Evolutionary conservation across 805 yeast genomes (phyloP).

Genomic region (Cyberlindnera sargentensis): DNA sequence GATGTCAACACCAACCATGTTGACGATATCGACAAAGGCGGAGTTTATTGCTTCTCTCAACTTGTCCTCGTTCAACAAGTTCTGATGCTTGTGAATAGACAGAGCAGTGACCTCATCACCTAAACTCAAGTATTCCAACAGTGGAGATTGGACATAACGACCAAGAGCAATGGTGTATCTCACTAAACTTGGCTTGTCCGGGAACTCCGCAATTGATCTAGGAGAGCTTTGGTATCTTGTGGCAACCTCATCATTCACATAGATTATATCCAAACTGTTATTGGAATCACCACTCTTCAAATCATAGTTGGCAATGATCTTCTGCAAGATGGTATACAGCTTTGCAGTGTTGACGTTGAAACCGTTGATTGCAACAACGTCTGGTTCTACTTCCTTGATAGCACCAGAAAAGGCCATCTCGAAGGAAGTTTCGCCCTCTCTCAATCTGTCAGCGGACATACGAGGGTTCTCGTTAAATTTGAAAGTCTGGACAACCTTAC

Average conservation of each 20-base stretch:
- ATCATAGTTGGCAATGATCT: slow-evolving; percentile 41
- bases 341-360: slow-evolving; percentile 66
- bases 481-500: slow-evolving; percentile 66
- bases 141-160: slow-evolving; percentile 88
- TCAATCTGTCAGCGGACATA: slow-evolving; percentile 35
- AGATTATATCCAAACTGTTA: slow-evolving; percentile 49
- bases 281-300: slow-evolving; percentile 42
- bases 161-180: slow-evolving; percentile 87
- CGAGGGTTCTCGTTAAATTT: slow-evolving; percentile 72
- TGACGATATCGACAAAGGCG: slow-evolving; percentile 82
- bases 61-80: slow-evolving; percentile 55
- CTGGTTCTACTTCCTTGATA: slow-evolving; percentile 66
- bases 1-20: slow-evolving; percentile 89
- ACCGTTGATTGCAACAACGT: slow-evolving; percentile 87
- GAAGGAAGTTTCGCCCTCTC: slow-evolving; percentile 50
- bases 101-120: slow-evolving; percentile 68
- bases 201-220: slow-evolving; percentile 69
- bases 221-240: slow-evolving; percentile 75
- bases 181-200: slow-evolving; percentile 74
- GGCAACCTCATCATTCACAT: slow-evolving; percentile 93
- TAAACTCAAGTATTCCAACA: slow-evolving; percentile 78
- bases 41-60: slow-evolving; percentile 65
- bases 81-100: slow-evolving; percentile 67
- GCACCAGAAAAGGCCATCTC: slow-evolving; percentile 52
- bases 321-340: slow-evolving; percentile 48